phyloP scores from a whole-genome alignment of 805 yeast species.

The Pichia kluyveri region DNA sequence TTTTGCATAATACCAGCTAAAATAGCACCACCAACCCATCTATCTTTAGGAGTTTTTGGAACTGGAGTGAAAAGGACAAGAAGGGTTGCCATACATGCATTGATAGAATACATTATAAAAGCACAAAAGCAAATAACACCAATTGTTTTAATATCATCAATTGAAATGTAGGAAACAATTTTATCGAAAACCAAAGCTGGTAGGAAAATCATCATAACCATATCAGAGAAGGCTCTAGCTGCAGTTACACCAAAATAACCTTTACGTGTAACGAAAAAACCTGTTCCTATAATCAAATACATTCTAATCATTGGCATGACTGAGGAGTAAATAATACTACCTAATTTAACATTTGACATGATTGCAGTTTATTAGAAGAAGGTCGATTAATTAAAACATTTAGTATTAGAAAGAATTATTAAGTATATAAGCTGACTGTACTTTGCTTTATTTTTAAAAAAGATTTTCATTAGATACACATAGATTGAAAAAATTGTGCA shows the following conservation, averaged over 20 bases:
- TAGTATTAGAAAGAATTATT: too few species aligned
- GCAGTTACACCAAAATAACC: constrained; percentile 58
- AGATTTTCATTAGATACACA: too few species aligned
- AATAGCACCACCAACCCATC: constrained; percentile 64
- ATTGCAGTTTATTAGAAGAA: too few species aligned
- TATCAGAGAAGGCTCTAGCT: constrained; percentile 51
- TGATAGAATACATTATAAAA: constrained; percentile 41
- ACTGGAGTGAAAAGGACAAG: constrained; percentile 30
- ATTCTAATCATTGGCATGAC: constrained; percentile 37
- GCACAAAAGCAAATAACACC: constrained; percentile 47
- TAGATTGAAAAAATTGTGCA: too few species aligned
- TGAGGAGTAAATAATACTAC: too few species aligned
- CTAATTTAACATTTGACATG: too few species aligned
- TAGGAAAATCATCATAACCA: constrained; percentile 50
- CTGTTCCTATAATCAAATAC: constrained; percentile 62
- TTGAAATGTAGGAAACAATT: constrained; percentile 50
- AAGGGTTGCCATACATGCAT: constrained; percentile 36
- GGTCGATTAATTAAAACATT: too few species aligned
- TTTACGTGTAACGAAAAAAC: constrained; percentile 47
- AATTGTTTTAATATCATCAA: constrained; percentile 56
- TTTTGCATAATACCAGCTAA: constrained; percentile 68
- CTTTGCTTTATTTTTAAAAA: too few species aligned
- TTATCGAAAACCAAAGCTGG: constrained; percentile 62
- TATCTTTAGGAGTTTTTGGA: constrained; percentile 33
- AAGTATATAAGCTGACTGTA: too few species aligned